These are phyloP conservation scores for Lantana camara DNA, from an alignment of 257 asterid species.

Conservation along the genomic window DNA sequence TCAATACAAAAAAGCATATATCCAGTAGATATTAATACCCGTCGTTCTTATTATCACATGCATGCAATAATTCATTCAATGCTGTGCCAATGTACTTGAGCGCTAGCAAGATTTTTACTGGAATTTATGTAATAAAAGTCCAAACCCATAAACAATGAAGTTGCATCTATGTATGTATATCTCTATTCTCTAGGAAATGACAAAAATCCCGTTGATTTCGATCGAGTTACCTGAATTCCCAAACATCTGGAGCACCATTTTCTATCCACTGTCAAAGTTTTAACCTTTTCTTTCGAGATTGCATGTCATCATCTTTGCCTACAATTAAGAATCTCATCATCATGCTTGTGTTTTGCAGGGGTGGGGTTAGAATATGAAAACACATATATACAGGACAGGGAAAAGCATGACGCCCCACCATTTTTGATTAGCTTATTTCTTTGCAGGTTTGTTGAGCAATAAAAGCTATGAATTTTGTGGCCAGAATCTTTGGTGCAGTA, in stretches of 20 bases:
- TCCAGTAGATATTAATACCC: no score
- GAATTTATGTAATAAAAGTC: no score
- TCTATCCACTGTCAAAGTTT: background rate
- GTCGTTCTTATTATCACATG: background rate
- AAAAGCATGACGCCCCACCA: conserved; percentile 8
- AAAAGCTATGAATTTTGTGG: conserved; percentile 14
- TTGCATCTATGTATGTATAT: no score
- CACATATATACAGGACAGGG: background rate
- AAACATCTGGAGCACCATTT: conserved; percentile 1
- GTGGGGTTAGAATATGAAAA: background rate
- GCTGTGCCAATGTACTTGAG: no score
- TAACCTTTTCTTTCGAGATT: background rate
- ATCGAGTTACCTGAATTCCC: background rate
- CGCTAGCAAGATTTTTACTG: no score
- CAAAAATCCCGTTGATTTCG: background rate
- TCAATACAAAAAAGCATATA: no score
- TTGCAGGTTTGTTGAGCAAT: background rate
- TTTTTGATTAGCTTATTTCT: background rate
- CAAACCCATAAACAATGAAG: no score
- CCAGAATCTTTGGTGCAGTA: conserved; percentile 17
- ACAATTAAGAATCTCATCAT: background rate
- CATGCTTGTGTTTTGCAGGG: background rate
- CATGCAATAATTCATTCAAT: background rate
- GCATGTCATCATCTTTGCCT: background rate
- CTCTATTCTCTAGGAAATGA: no score